Percentiles rank a stretch among this genome's conserved stretches.
phyloP scores from a whole-genome alignment of 1,284 basidiomycete species.

The Microbotryomycetes sp. region DNA sequence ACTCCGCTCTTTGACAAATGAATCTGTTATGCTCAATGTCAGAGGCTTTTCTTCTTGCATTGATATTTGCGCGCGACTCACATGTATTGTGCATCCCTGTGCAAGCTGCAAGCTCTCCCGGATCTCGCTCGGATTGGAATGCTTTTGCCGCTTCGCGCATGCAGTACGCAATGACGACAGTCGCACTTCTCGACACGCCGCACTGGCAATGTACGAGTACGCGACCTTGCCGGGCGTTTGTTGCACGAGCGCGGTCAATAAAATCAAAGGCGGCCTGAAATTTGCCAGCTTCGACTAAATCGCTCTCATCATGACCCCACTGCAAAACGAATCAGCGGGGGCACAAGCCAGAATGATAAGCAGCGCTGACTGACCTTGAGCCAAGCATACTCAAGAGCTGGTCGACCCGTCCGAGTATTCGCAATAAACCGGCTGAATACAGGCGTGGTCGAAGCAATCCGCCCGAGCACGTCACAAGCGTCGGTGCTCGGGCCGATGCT shows the following conservation, averaged over 20 bases:
- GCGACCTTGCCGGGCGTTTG: conserved; percentile 52
- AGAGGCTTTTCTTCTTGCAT: too few species aligned
- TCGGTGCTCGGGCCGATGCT: too few species aligned
- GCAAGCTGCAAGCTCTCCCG: conserved; percentile 12
- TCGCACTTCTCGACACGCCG: conserved; percentile 89
- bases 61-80: conserved; percentile 52
- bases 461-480: too few species aligned
- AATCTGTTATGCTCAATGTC: conserved; percentile 30
- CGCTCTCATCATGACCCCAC: conserved; percentile 89
- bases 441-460: conserved; percentile 3
- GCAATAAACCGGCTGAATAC: conserved; percentile 34
- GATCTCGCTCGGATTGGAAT: conserved; percentile 40
- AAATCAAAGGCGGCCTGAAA: conserved; percentile 51
- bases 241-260: conserved; percentile 64
- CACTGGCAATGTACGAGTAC: conserved; percentile 92
- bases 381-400: conserved; percentile 81
- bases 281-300: conserved; percentile 54
- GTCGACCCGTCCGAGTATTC: conserved; percentile 57
- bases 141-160: conserved; percentile 82
- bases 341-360: conserved; percentile 3
- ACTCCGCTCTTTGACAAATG: conserved; percentile 62
- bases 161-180: conserved; percentile 83
- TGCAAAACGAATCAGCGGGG: conserved; percentile 68
- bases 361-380: conserved; percentile 87
- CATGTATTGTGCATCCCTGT: conserved; percentile 88